Percentiles rank a stretch among this genome's conserved stretches.
Conservation (phyloP, 306 rosid species). For the Betula pendula region DNA sequence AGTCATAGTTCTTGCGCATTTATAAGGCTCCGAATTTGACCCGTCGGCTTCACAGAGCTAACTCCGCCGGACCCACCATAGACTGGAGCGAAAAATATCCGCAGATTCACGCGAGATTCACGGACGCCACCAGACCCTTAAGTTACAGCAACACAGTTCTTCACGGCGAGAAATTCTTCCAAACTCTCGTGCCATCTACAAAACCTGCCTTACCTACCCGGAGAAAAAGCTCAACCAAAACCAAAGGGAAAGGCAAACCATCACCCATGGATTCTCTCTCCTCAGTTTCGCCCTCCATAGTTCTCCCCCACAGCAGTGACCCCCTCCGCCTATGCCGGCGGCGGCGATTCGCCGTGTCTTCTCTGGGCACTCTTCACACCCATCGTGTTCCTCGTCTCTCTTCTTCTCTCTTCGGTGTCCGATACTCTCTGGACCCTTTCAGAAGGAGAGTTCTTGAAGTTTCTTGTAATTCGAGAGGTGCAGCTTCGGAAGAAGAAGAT, state of each 20-base stretch:
- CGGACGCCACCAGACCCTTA: not conserved
- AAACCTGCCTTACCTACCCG: not conserved
- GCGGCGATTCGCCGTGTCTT: slow-evolving; percentile 32
- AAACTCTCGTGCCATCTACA: slow-evolving; percentile 1
- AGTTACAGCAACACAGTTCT: slow-evolving; percentile 4
- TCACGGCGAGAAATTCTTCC: slow-evolving; percentile 29
- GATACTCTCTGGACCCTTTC: slow-evolving; percentile 17
- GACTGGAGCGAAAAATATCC: slow-evolving; percentile 13
- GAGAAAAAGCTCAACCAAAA: not conserved
- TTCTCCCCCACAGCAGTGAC: slow-evolving; percentile 58
- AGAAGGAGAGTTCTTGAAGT: slow-evolving; percentile 21
- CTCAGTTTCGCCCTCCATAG: slow-evolving; percentile 66
- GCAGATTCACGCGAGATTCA: slow-evolving; percentile 5
- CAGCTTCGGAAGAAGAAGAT: slow-evolving; percentile 10
- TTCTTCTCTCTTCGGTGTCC: slow-evolving; percentile 14
- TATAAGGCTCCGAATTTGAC: slow-evolving; percentile 1
- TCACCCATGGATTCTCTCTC: slow-evolving; percentile 79
- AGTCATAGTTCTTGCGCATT: no score
- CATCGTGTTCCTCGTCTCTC: slow-evolving; percentile 26
- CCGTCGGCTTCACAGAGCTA: slow-evolving; percentile 4
- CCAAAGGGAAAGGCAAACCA: not conserved
- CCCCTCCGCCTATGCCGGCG: slow-evolving; percentile 37
- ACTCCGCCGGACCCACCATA: slow-evolving; percentile 14
- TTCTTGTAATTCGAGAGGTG: slow-evolving; percentile 41
- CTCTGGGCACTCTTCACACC: slow-evolving; percentile 13